Evolutionary conservation across 768 basidiomycete genomes (phyloP), one percentile per base, ranked within the genome.

Genomic region (Heimioporus sp.): DNA sequence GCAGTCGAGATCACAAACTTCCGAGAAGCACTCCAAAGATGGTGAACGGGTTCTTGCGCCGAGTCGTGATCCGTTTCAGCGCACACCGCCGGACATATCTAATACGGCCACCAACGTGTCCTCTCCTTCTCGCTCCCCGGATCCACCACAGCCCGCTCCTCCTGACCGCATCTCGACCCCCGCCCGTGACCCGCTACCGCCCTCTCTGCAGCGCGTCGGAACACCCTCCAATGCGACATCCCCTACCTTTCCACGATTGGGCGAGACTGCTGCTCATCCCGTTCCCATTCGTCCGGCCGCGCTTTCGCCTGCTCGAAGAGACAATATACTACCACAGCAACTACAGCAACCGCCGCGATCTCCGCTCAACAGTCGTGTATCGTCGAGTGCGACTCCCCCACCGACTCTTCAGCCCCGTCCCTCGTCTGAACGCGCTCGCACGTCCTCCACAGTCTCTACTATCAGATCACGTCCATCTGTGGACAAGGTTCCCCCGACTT

Each of bases 1-100:
- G 28, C 80, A 80, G 63, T 70, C 72, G 17, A 58, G 57, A 55
- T 58, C 67, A 32, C 46, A 30, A 10, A 43, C 51, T 2, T 19
- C 50, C 17, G 55, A 52, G 47, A 60, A 46, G 46, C 51, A 46
- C 8, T 48, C 52, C 42, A 45, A 42, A 9, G 44, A 49, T 10
- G 19, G 16, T 21, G 46, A 39, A 30, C 59, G 46, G 11, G 42
- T 43, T 45, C 54, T 50, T 28, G 35, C 57, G 17, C 55, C 47
- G 31, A 49, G 41, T 47, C 61, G 52, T 56, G 69, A 72, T 61
- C 63, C 62, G 35, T 62, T 54, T 24, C 66, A 65, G 31, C 58
- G 66, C 45, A 37, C 50, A 53, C 52, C 60, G 1, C 64, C 74
- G 24, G 51, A 52, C 45, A 63, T 59, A 4, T 58, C 62, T 51